Evolutionary conservation across 2,329 filamentous ascomycete genomes (phyloP).

Genomic region (Xylariaceae sp.): DNA sequence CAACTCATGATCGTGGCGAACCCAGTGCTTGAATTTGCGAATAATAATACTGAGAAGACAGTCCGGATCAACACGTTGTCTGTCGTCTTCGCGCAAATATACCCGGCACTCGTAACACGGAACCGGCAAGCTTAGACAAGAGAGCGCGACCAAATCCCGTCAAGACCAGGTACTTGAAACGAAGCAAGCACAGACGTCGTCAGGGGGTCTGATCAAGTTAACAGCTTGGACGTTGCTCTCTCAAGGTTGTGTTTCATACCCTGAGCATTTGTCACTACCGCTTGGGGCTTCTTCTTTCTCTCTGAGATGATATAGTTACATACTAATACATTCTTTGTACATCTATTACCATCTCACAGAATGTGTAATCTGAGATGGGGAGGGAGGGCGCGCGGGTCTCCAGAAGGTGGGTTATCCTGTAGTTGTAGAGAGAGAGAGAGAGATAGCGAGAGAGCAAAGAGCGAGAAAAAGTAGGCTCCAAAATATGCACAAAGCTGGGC

Average conservation of each 20-base stretch:
- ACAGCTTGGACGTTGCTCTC: constrained; percentile 3
- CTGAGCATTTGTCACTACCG: neutral
- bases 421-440: neutral
- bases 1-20: neutral
- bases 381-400: neutral
- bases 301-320: constrained; percentile 17
- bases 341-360: constrained; percentile 9
- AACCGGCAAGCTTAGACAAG: neutral
- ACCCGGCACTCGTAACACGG: constrained; percentile 11
- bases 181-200: constrained; percentile 2
- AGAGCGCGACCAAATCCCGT: constrained; percentile 3
- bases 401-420: neutral
- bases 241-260: neutral
- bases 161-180: constrained; percentile 9
- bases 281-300: neutral
- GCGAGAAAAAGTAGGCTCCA: neutral
- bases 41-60: constrained; percentile 7
- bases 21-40: neutral
- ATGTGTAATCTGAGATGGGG: constrained; percentile 8
- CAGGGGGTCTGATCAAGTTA: neutral
- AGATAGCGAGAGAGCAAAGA: neutral
- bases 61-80: neutral
- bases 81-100: constrained; percentile 6
- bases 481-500: constrained; percentile 9
- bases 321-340: constrained; percentile 29